Evolutionary conservation across 805 yeast species (phyloP), one percentile per base, ranked within the genome.

Genomic region (Peterozyma toletana): DNA sequence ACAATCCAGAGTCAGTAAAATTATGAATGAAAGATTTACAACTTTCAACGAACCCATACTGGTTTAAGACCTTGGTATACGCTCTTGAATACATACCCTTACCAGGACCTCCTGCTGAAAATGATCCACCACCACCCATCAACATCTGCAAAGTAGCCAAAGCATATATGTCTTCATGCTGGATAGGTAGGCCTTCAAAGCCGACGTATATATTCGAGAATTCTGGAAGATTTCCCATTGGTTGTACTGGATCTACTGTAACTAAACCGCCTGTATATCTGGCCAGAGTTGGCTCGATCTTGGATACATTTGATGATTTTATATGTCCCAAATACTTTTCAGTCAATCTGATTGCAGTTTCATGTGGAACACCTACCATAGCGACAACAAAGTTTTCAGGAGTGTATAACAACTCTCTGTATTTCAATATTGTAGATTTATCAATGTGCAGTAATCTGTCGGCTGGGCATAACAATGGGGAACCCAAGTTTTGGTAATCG

Each of bases 81-180:
- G 95, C 76, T 47, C 98, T 75, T 3, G 96, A 87, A 60, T 89
- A 93, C 98, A 93, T 90, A 3, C 99, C 99, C 63, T 93, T 93
- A 43, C 99, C 99, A 14, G 99, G 99, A 0, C 99, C 99, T 51
- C 99, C 99, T 9, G 99, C 98, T 15, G 95, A 83, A 58, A 93
- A 93, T 1, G 98, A 89, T 5, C 96, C 95, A 45, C 98, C 99
- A 33, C 98, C 97, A 37, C 99, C 99, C 11, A 93, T 67, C 17
- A 91, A 69, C 47, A 90, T 87, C 60, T 93, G 98, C 46, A 93
- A 70, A 1, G 89, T 80, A 2, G 98, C 96, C 35, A 89, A 68
- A 1, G 96, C 95, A 56, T 93, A 93, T 37, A 90, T 79, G 54
- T 93, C 97, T 15, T 86, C 87, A 57, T 85, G 82, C 41, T 78